A percentile compares a stretch with the other conserved stretches of the same genome.
Conservation (phyloP, 352 stramenopile species). For the Phytophthora macrochlamydospora region DNA sequence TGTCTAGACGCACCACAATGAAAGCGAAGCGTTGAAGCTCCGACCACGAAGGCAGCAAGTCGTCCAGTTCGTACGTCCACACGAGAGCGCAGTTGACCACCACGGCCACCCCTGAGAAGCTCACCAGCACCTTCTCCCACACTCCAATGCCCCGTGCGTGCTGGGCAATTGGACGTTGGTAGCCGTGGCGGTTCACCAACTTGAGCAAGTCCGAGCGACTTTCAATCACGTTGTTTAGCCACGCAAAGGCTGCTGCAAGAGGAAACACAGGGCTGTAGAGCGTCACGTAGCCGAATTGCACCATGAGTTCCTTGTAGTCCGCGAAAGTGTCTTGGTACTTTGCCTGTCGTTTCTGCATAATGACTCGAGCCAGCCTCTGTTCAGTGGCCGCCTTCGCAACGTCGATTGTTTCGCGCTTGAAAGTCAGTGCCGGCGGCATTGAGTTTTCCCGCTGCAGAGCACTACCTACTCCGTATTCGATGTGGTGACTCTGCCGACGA, state of each 20-base stretch:
- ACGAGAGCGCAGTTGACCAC: slow-evolving; percentile 95
- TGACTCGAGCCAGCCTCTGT: slow-evolving; percentile 51
- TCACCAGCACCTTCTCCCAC: slow-evolving; percentile 93
- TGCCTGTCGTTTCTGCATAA: slow-evolving; percentile 65
- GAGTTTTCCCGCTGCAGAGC: slow-evolving; percentile 11
- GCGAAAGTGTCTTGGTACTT: slow-evolving; percentile 71
- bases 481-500: slow-evolving; percentile 24
- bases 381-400: slow-evolving; percentile 33
- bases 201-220: slow-evolving; percentile 94
- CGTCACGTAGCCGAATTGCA: slow-evolving; percentile 93
- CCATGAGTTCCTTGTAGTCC: slow-evolving; percentile 85
- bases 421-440: slow-evolving; percentile 10
- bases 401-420: slow-evolving; percentile 20
- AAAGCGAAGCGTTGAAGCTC: slow-evolving; percentile 69
- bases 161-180: slow-evolving; percentile 86
- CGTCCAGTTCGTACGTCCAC: slow-evolving; percentile 68
- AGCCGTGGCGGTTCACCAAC: slow-evolving; percentile 85
- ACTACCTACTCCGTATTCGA: slow-evolving; percentile 8
- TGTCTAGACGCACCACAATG: slow-evolving; percentile 43
- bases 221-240: slow-evolving; percentile 92
- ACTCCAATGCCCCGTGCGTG: slow-evolving; percentile 92
- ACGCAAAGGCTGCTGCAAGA: slow-evolving; percentile 89
- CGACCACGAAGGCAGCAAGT: slow-evolving; percentile 56
- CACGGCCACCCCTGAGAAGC: slow-evolving; percentile 91
- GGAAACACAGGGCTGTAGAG: slow-evolving; percentile 93